Base-by-base conservation (phyloP, 1,139 yeast genomes). In the Kodamaea suecica region DNA sequence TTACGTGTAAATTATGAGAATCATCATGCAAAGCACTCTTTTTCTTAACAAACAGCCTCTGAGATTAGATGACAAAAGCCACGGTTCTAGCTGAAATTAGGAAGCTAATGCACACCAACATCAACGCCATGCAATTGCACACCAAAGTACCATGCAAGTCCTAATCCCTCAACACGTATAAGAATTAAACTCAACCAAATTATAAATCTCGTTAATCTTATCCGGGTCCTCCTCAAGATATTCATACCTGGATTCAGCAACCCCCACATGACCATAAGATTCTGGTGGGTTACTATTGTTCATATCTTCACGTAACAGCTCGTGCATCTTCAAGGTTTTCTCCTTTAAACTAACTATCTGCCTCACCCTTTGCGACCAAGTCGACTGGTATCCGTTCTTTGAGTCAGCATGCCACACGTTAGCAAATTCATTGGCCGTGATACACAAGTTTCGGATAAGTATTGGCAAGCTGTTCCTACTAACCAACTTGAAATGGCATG, bases 371-470 rank as follows among this genome's bases (percentile, higher is more conserved):
- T 76, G 78, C 12, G 76, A 67, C 94, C 95, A 84, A 49, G 73
- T 78, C 16, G 82, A 71, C 7, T 69, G 63, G 52, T 70, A 79
- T 33, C 67, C 63, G 5, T 76, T 80, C 17, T 67, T 64, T 9
- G 61, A 54, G 38, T 52, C 58, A 24, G 71, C 62, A 48, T 81
- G 84, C 87, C 92, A 84, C 7, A 81, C 81, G 19, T 73, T 72
- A 1, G 95, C 88, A 59, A 85, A 84, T 40, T 80, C 81, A 43
- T 78, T 74, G 2, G 90, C 83, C 32, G 80, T 69, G 16, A 83
- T 57, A 2, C 85, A 78, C 41, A 84, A 59, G 41, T 81, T 82
- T 31, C 95, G 67, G 9, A 86, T 75, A 51, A 81, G 80, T 4
- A 63, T 60, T 0, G 95, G 73, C 32, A 87, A 59, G 27, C 76